Evolutionary conservation across 179 eudicot species (phyloP).

Genomic region (Patellifolia procumbens): DNA sequence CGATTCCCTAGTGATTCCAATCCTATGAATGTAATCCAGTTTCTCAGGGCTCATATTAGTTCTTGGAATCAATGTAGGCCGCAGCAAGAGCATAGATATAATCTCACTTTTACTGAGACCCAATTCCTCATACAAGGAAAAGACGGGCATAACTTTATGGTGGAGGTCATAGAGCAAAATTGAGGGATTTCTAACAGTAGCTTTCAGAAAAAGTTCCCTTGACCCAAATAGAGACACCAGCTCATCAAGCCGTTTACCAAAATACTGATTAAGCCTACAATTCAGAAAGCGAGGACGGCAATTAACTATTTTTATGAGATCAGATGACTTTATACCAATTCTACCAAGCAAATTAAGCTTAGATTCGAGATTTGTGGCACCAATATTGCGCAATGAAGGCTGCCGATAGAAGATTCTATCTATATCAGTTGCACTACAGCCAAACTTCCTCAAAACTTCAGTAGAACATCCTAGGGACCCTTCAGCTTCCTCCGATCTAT

Average conservation of each 20-base stretch:
- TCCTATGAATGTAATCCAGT: constrained; percentile 57
- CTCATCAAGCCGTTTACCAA: constrained; percentile 50
- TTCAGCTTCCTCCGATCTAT: constrained; percentile 4
- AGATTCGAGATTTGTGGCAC: constrained; percentile 41
- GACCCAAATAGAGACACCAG: constrained; percentile 56
- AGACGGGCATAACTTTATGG: constrained; percentile 40
- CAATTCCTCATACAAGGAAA: constrained; percentile 49
- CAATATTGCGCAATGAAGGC: constrained; percentile 49
- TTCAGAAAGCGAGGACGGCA: constrained; percentile 63
- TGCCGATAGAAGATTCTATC: constrained; percentile 41
- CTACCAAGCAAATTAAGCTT: constrained; percentile 49
- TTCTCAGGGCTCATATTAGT: constrained; percentile 56
- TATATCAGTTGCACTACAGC: constrained; percentile 56
- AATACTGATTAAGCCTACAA: constrained; percentile 30
- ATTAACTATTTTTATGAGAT: constrained; percentile 48
- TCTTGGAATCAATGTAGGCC: constrained; percentile 61
- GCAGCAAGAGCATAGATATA: constrained; percentile 47
- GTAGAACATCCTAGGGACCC: constrained; percentile 27
- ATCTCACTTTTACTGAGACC: constrained; percentile 55
- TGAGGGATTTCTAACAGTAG: constrained; percentile 69
- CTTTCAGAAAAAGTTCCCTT: constrained; percentile 46
- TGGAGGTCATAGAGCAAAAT: constrained; percentile 58
- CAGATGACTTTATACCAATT: constrained; percentile 50
- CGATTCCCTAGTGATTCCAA: constrained; percentile 49
- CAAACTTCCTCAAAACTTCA: constrained; percentile 61